Conservation (phyloP, 2,329 filamentous ascomycete species). For the Hawksworthiomyces lignivorus region DNA sequence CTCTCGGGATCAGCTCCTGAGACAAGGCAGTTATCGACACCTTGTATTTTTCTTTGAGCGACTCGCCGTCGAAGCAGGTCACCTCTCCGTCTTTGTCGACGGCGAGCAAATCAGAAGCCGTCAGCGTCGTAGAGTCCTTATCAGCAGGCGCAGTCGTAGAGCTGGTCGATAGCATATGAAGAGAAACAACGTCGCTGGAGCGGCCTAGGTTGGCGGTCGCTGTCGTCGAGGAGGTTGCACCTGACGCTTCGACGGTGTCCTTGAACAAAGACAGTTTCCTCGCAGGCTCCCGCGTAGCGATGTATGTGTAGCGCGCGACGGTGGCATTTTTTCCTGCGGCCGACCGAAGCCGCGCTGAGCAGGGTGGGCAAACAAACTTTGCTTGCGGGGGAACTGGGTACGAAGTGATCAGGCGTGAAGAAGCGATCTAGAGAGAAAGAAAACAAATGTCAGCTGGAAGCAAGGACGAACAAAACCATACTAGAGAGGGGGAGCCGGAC, state of each 20-base stretch:
- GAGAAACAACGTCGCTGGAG: constrained; percentile 32
- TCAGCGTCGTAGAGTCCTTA: not conserved
- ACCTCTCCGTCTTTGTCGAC: constrained; percentile 56
- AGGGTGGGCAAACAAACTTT: constrained; percentile 53
- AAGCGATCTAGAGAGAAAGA: constrained; percentile 41
- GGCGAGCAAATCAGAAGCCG: constrained; percentile 39
- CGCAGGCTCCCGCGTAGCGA: constrained; percentile 43
- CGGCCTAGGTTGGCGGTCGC: constrained; percentile 31
- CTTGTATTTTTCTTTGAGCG: constrained; percentile 39
- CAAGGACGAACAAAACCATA: not conserved
- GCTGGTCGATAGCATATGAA: constrained; percentile 26
- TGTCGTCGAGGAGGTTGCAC: constrained; percentile 45
- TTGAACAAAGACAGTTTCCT: constrained; percentile 52
- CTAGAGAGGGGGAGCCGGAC: constrained; percentile 30
- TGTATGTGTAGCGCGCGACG: constrained; percentile 53
- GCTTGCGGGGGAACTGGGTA: constrained; percentile 61
- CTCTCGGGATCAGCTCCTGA: constrained; percentile 30
- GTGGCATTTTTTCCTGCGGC: constrained; percentile 32
- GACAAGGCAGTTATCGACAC: constrained; percentile 34
- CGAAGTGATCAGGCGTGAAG: constrained; percentile 55
- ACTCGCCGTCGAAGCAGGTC: constrained; percentile 52
- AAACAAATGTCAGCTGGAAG: not conserved
- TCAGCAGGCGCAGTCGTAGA: not conserved
- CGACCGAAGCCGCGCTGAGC: constrained; percentile 47
- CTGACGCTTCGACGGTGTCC: constrained; percentile 44